Evolutionary conservation across 1,284 basidiomycete genomes (phyloP).

Genomic region (Papiliotrema nemorosa): DNA sequence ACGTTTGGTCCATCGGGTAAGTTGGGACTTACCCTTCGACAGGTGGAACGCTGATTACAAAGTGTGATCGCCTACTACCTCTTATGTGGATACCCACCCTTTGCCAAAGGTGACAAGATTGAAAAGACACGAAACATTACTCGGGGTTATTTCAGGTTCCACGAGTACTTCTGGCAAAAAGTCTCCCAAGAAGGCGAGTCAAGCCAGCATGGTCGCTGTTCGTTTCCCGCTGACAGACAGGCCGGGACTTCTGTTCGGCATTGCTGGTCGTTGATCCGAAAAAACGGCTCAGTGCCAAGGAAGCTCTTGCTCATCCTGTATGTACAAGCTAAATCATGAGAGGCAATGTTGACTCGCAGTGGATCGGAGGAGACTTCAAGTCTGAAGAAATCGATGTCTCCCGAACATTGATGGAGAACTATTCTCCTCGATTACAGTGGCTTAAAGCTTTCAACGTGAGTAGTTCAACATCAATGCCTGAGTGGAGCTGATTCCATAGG

Average conservation of each 20-base stretch:
- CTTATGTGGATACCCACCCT: conserved; percentile 89
- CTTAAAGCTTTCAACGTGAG: not conserved
- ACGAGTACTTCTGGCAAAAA: conserved; percentile 91
- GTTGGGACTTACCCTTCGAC: conserved; percentile 24
- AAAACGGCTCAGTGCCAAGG: conserved; percentile 66
- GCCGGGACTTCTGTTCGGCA: conserved; percentile 76
- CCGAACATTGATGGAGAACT: not conserved
- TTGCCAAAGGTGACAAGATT: conserved; percentile 75
- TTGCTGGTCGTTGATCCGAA: conserved; percentile 71
- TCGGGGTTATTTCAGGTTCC: conserved; percentile 79
- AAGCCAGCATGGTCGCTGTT: not conserved
- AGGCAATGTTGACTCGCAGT: not conserved
- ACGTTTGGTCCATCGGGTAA: conserved; percentile 88
- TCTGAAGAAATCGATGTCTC: too few species aligned
- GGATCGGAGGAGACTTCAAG: not conserved
- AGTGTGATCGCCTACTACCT: conserved; percentile 92
- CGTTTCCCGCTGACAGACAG: conserved; percentile 47
- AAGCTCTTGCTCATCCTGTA: conserved; percentile 65
- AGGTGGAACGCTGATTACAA: not conserved
- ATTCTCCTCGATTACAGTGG: not conserved
- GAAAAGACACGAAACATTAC: conserved; percentile 78
- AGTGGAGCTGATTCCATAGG: not conserved
- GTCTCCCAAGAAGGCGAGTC: conserved; percentile 65
- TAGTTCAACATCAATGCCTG: not conserved
- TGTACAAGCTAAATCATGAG: conserved; percentile 4